Conservation (phyloP, 192 early-diverging fungal species). For the Backusella circina region DNA sequence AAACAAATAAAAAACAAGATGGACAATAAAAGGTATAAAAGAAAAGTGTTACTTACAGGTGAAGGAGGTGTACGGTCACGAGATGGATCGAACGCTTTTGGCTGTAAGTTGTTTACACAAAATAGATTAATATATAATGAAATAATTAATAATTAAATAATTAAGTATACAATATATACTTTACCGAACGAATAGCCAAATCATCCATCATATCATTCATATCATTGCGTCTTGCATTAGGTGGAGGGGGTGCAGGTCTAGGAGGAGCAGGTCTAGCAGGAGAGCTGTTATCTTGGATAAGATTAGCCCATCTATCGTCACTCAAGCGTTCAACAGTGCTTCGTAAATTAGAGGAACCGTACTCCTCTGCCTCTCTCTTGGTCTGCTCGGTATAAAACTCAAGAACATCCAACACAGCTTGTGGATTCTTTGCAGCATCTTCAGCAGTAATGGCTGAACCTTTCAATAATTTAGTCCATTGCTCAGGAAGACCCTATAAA, state of each 20-base stretch:
- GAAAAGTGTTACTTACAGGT: constrained; percentile 1
- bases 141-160: background rate
- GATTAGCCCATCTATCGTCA: constrained; percentile 50
- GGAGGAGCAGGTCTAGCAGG: constrained; percentile 5
- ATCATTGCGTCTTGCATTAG: constrained; percentile 28
- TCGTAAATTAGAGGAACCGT: constrained; percentile 29
- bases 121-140: background rate
- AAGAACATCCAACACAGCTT: constrained; percentile 96
- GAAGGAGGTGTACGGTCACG: background rate
- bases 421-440: constrained; percentile 96
- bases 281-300: constrained; percentile 40
- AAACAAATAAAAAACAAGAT: background rate
- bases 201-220: constrained; percentile 35
- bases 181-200: constrained; percentile 14
- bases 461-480: constrained; percentile 91
- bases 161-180: background rate
- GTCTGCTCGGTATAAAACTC: constrained; percentile 95
- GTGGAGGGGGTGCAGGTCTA: constrained; percentile 24
- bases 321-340: constrained; percentile 16
- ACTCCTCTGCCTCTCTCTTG: constrained; percentile 49
- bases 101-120: background rate
- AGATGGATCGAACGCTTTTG: background rate
- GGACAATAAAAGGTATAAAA: constrained; percentile 46
- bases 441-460: constrained; percentile 94
- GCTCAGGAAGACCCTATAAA: constrained; percentile 83